Evolutionary conservation across 768 basidiomycete genomes (phyloP).

Genomic region (Podaxis sp.): DNA sequence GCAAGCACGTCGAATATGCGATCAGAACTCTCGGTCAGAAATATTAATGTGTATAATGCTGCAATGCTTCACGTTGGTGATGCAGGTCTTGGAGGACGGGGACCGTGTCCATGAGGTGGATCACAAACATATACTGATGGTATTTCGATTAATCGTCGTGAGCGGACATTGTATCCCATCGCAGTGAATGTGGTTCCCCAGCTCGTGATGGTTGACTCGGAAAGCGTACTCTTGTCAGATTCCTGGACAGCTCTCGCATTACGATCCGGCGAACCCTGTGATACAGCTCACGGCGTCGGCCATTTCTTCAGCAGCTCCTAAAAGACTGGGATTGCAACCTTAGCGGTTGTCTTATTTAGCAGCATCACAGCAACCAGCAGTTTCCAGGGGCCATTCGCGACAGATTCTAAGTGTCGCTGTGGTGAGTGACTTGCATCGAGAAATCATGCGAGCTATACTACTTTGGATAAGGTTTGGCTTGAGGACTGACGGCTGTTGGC

Average conservation of each 20-base stretch:
- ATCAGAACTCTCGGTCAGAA: no score
- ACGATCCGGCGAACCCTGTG: slow-evolving; percentile 40
- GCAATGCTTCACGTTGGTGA: neutral
- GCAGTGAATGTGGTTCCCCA: slow-evolving; percentile 45
- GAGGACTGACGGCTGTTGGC: slow-evolving; percentile 22
- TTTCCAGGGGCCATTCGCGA: slow-evolving; percentile 65
- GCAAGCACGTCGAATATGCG: neutral
- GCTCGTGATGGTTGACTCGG: slow-evolving; percentile 41
- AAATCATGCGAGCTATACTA: slow-evolving; percentile 6
- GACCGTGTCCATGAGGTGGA: slow-evolving; percentile 33
- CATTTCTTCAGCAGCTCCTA: slow-evolving; percentile 54
- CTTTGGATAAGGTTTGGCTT: slow-evolving; percentile 43
- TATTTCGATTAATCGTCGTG: slow-evolving; percentile 52
- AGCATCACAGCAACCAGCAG: slow-evolving; percentile 64
- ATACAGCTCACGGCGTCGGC: slow-evolving; percentile 54
- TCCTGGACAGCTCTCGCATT: neutral
- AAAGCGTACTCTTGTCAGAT: neutral
- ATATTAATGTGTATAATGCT: no score
- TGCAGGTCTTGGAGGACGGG: slow-evolving; percentile 29
- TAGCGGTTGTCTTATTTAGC: slow-evolving; percentile 69
- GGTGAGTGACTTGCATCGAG: neutral
- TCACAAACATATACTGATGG: slow-evolving; percentile 50
- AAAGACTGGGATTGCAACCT: slow-evolving; percentile 64
- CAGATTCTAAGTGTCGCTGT: slow-evolving; percentile 37
- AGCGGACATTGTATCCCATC: slow-evolving; percentile 61